phyloP scores from a whole-genome alignment of 2,329 filamentous ascomycete species.

The Verticillium nubilum region DNA sequence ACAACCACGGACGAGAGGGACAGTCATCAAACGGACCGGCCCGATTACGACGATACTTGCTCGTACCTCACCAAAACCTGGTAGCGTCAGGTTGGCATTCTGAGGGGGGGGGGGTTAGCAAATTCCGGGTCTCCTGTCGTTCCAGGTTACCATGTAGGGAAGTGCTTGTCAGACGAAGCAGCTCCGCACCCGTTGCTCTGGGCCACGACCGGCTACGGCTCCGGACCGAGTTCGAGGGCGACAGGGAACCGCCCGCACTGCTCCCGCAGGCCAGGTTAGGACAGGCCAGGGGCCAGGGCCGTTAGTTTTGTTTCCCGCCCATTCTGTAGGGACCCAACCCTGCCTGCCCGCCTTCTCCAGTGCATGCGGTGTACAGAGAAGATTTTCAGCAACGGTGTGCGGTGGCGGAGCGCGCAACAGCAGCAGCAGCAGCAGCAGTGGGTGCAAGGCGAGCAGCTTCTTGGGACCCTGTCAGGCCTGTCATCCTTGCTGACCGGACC shows the following conservation, averaged over 20 bases:
- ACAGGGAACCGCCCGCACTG: background rate
- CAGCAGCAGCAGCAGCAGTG: background rate
- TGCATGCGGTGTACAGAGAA: background rate
- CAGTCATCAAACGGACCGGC: background rate
- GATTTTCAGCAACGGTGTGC: background rate
- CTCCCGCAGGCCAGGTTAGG: background rate
- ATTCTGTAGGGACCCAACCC: background rate
- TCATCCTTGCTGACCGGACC: background rate
- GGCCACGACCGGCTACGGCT: background rate
- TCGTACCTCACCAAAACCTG: background rate
- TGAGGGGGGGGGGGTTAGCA: background rate
- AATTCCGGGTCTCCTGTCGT: background rate
- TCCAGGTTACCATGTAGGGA: no score
- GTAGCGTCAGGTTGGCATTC: background rate
- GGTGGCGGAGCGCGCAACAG: background rate
- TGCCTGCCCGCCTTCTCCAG: background rate
- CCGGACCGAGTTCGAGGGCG: background rate
- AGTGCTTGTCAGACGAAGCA: background rate
- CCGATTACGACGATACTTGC: background rate
- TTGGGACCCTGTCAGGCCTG: background rate
- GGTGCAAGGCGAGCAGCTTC: background rate
- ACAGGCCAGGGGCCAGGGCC: background rate
- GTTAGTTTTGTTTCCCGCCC: background rate
- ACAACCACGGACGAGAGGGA: background rate
- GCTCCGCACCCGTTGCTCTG: background rate